These are phyloP conservation scores for Raffaelea arxii DNA, from an alignment of 2,329 filamentous ascomycete species.

Conservation along the genomic window DNA sequence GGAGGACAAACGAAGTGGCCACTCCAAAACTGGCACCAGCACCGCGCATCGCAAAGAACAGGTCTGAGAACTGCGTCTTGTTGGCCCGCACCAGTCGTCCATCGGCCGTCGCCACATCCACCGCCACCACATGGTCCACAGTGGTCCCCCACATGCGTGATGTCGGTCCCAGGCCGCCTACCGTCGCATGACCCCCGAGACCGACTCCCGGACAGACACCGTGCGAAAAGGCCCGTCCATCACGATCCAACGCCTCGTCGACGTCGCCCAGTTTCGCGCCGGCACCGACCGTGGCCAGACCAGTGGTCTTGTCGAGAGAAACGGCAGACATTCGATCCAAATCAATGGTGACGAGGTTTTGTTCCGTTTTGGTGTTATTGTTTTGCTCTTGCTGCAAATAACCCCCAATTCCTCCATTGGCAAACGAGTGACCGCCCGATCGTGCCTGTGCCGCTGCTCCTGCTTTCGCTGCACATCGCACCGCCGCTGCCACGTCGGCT, in stretches of 20 bases:
- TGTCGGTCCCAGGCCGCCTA: conserved; percentile 45
- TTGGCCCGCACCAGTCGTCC: conserved; percentile 40
- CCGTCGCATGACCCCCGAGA: conserved; percentile 46
- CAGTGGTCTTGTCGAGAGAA: conserved; percentile 39
- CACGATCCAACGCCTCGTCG: conserved; percentile 36
- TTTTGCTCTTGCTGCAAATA: no score
- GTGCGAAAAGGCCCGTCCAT: conserved; percentile 49
- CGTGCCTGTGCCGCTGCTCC: conserved; percentile 48
- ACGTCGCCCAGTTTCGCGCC: conserved; percentile 44
- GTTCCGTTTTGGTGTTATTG: no score
- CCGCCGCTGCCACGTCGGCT: conserved; percentile 44
- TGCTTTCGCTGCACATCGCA: conserved; percentile 44
- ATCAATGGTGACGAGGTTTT: conserved; percentile 47
- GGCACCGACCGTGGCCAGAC: conserved; percentile 44
- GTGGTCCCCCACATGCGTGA: conserved; percentile 50
- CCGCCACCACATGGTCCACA: conserved; percentile 44
- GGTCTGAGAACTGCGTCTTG: conserved; percentile 35
- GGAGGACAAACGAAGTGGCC: conserved; percentile 44
- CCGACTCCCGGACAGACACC: conserved; percentile 51
- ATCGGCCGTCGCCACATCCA: conserved; percentile 46
- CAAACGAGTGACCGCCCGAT: conserved; percentile 57
- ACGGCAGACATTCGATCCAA: conserved; percentile 43
- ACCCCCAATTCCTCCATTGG: conserved; percentile 34
- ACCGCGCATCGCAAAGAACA: conserved; percentile 40
- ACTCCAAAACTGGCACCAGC: conserved; percentile 33